Evolutionary conservation across 2,329 filamentous ascomycete species (phyloP).

Genomic region (Trichophyton mentagrophytes): DNA sequence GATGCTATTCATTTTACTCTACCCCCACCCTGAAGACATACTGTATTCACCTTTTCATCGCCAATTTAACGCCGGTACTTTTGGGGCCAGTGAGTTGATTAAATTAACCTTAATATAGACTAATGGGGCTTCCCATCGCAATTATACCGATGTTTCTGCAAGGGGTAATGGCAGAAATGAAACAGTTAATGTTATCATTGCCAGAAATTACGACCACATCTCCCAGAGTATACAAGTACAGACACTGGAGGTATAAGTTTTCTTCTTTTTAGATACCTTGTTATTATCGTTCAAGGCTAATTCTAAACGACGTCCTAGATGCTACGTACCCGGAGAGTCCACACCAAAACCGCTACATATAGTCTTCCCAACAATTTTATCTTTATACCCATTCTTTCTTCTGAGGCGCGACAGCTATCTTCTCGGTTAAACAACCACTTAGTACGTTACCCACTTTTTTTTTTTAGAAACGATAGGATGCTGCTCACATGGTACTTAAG

Average conservation of each 20-base stretch:
- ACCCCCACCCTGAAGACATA: no score
- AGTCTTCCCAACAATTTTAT: slow-evolving; percentile 65
- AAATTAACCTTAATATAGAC: not conserved
- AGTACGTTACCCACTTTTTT: slow-evolving; percentile 17
- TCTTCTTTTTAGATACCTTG: not conserved
- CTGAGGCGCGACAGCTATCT: slow-evolving; percentile 21
- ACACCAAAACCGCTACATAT: slow-evolving; percentile 61
- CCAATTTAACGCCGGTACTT: no score
- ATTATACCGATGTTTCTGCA: no score
- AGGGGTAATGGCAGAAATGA: slow-evolving; percentile 33
- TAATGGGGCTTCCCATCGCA: not conserved
- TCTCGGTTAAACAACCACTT: slow-evolving; percentile 31
- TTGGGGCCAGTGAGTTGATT: not conserved
- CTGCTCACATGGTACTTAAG: slow-evolving; percentile 15
- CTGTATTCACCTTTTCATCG: no score
- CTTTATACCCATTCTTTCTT: slow-evolving; percentile 57
- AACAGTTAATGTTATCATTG: slow-evolving; percentile 73
- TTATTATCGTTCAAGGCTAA: not conserved
- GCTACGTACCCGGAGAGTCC: slow-evolving; percentile 64
- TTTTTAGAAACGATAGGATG: not conserved
- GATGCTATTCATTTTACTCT: no score
- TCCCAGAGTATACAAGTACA: slow-evolving; percentile 72
- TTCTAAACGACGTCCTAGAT: slow-evolving; percentile 44
- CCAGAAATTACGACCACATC: slow-evolving; percentile 63
- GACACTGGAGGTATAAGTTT: slow-evolving; percentile 42